These are phyloP conservation scores for Lichtheimia ramosa DNA, from an alignment of 371 early-diverging fungal genomes.

Conservation along the genomic window DNA sequence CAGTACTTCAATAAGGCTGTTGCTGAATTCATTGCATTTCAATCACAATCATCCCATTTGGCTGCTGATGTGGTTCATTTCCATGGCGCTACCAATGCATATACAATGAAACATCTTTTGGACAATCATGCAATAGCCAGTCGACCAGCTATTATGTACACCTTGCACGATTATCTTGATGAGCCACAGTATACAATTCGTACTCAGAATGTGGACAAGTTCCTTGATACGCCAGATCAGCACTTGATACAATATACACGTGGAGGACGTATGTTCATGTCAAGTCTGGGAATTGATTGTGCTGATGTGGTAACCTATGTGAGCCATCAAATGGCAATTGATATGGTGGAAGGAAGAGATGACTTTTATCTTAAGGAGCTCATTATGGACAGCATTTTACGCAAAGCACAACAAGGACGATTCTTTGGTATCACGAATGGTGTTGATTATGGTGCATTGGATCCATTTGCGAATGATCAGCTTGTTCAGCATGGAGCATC, in stretches of 20 bases:
- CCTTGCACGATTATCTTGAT: constrained; percentile 61
- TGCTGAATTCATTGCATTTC: constrained; percentile 55
- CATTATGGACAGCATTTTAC: constrained; percentile 54
- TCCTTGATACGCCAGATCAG: constrained; percentile 29
- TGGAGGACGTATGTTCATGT: constrained; percentile 60
- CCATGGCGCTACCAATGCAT: constrained; percentile 63
- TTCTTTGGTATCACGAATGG: constrained; percentile 64
- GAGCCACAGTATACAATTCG: constrained; percentile 59
- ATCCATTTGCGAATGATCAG: constrained; percentile 53
- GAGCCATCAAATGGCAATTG: constrained; percentile 54
- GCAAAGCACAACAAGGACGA: constrained; percentile 45
- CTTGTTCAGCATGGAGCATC: constrained; percentile 35
- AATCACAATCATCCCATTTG: constrained; percentile 52
- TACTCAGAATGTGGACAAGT: constrained; percentile 52
- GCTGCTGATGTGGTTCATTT: constrained; percentile 60
- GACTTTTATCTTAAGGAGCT: constrained; percentile 65
- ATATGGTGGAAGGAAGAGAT: constrained; percentile 57
- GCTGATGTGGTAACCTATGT: constrained; percentile 60
- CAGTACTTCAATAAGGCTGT: constrained; percentile 65
- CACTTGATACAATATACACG: constrained; percentile 33
- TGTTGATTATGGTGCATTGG: constrained; percentile 48
- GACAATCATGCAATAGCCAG: constrained; percentile 36
- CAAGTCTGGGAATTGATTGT: constrained; percentile 55
- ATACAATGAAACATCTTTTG: constrained; percentile 52
- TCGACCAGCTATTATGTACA: constrained; percentile 63